Evolutionary conservation across 139 green algal genomes (phyloP).

Genomic region (Coelastrella sp.): DNA sequence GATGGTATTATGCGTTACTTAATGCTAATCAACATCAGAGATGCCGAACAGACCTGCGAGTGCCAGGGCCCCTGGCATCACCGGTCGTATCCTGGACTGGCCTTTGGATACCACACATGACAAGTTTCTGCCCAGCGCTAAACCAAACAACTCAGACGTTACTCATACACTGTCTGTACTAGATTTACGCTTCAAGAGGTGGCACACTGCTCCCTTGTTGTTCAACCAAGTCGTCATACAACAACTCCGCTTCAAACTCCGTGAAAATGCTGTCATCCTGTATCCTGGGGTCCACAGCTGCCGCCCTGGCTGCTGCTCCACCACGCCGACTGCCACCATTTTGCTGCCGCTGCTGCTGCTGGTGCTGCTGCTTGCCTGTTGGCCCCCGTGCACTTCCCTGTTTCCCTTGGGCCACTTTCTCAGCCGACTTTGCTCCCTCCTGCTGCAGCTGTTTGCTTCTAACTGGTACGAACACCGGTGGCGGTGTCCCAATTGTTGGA

Average conservation of each 20-base stretch:
- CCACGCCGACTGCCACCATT: not conserved
- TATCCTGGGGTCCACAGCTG: not conserved
- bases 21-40: no score
- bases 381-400: not conserved
- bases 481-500: conserved; percentile 33
- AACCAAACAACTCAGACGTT: no score
- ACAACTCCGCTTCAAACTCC: conserved; percentile 40
- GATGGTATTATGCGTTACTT: no score
- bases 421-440: conserved; percentile 1
- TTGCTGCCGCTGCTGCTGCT: conserved; percentile 23
- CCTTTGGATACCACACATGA: no score
- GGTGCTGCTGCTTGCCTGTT: conserved; percentile 15
- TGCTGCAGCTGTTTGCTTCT: conserved; percentile 31
- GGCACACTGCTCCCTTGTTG: not conserved
- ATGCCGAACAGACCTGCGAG: no score
- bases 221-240: conserved; percentile 36
- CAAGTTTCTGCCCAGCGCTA: no score
- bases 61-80: no score
- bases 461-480: conserved; percentile 47
- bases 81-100: no score
- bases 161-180: no score
- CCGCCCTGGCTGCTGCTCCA: not conserved
- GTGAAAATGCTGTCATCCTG: conserved; percentile 52
- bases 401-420: not conserved
- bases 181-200: not conserved